Evolutionary conservation across 768 basidiomycete species (phyloP).

Genomic region (Termitomyces heimii): DNA sequence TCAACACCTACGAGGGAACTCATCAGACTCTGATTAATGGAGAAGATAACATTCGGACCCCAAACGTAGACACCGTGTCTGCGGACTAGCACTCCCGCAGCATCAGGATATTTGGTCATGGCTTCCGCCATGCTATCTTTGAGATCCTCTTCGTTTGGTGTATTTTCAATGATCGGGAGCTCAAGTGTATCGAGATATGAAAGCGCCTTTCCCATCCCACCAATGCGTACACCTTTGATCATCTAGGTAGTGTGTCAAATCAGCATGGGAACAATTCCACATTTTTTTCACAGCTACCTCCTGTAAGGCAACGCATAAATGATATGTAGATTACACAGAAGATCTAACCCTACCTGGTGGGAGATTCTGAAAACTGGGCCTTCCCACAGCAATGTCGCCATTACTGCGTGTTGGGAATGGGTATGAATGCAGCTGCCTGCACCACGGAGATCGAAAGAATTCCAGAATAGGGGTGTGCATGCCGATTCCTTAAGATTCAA

Average conservation of each 20-base stretch:
- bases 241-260: constrained; percentile 43
- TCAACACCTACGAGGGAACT: constrained; percentile 37
- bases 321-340: background rate
- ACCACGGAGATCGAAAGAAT: constrained; percentile 72
- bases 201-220: constrained; percentile 68
- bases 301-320: constrained; percentile 19
- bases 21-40: background rate
- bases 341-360: constrained; percentile 53
- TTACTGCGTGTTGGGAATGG: constrained; percentile 86
- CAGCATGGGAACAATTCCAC: background rate
- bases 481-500: constrained; percentile 76
- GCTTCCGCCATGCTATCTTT: constrained; percentile 86
- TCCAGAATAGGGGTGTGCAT: constrained; percentile 91
- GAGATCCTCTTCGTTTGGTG: constrained; percentile 85
- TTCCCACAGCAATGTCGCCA: constrained; percentile 77
- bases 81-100: constrained; percentile 71
- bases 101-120: constrained; percentile 74
- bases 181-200: constrained; percentile 83
- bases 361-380: constrained; percentile 72
- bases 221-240: constrained; percentile 85
- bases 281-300: constrained; percentile 28
- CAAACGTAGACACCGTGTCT: constrained; percentile 83
- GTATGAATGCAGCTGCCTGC: constrained; percentile 90
- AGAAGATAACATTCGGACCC: constrained; percentile 39
- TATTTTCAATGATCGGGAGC: constrained; percentile 88